Evolutionary conservation across 257 asterid species (phyloP), one percentile per base, ranked within the genome.

Genomic region (Oldenlandia corymbosa): DNA sequence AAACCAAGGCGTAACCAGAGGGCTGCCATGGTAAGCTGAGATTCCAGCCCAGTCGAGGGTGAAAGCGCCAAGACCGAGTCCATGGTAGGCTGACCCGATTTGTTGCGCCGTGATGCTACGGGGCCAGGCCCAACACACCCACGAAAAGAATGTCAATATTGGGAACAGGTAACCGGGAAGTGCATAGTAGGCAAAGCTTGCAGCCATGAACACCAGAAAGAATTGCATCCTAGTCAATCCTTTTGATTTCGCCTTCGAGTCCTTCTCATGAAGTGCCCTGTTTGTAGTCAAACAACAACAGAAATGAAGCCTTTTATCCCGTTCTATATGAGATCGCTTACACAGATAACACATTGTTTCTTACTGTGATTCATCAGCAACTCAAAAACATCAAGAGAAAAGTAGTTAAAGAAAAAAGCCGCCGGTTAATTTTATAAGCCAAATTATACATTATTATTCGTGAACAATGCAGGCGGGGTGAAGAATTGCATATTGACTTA

Each of bases 31-130:
- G 57, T 93, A 93, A 39, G 99, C 99, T 0, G 96, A 83, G 68
- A 93, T 93, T 13, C 99, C 99, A 0, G 99, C 99, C 99, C 99
- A 93, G 68, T 93, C 99, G 2, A 93, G 91, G 30, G 97, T 93
- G 82, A 93, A 90, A n/a, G 97, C 97, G 18, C 99, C 99, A 73
- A 93, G 58, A 4, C 99, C 99, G 12, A 93, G 94, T 4, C 99
- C 99, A 36, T 85, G 95, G 79, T 93, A 87, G 0, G 95, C 96
- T 0, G 99, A 93, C 10, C 97, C 99, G 24, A 93, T 85, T 72
- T 93, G 99, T 78, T 93, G 99, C 21, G 97, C 99, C 0, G 97
- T 90, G 68, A 93, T 85, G 71, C 95, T 93, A 27, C 34, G 83
- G 41, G 99, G 99, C 83, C 86, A 93, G 6, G 66, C 90, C 99